A percentile compares a stretch with the other conserved stretches of the same genome.
Evolutionary conservation across 2,329 filamentous ascomycete genomes (phyloP).

Genomic region (Triangularia setosa): DNA sequence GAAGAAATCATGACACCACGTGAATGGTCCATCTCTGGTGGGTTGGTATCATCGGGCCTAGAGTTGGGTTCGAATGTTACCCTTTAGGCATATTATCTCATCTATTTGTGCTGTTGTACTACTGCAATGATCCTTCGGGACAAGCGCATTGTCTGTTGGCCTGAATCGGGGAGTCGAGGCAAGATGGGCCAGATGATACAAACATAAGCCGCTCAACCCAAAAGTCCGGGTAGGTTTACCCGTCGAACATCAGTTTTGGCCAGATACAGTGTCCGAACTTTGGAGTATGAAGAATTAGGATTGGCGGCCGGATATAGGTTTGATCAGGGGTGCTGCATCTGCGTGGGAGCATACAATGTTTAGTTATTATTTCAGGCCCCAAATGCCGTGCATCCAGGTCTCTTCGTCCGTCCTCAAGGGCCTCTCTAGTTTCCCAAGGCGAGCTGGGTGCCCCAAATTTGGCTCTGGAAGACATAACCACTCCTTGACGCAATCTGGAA

Average conservation of each 20-base stretch:
- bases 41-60: conserved; percentile 4
- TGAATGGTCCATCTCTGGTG: conserved; percentile 11
- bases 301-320: neutral
- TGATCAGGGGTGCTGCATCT: neutral
- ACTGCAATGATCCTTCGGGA: neutral
- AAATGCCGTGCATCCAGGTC: conserved; percentile 60
- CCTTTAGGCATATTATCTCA: neutral
- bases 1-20: conserved; percentile 1
- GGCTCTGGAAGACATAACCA: conserved; percentile 84
- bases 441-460: conserved; percentile 56
- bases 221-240: neutral
- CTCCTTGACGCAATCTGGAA: conserved; percentile 76
- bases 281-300: neutral
- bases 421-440: conserved; percentile 60
- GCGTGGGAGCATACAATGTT: neutral
- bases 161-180: neutral
- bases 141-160: neutral
- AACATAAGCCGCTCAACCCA: neutral
- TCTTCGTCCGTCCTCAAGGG: conserved; percentile 38
- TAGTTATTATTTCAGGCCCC: conserved; percentile 40
- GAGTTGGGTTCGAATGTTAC: neutral
- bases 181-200: neutral
- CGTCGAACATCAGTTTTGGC: neutral
- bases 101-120: neutral
- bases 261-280: neutral